Base-by-base conservation (phyloP, 352 stramenopile genomes). In the Pythium inflatum region DNA sequence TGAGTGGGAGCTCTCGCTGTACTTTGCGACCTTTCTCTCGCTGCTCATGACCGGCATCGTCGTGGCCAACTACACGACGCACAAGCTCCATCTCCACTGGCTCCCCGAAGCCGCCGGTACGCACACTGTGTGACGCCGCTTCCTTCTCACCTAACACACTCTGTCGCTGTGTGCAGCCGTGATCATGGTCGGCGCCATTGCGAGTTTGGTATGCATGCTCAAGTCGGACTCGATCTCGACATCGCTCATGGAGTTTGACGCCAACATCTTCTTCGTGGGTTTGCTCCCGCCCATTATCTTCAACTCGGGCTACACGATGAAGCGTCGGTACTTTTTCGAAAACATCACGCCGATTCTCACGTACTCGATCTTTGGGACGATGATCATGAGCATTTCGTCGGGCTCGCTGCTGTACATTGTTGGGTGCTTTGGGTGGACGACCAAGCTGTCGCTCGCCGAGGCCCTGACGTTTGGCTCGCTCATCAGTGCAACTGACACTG, bases 251-350 rank as follows among this genome's bases (percentile, higher is more conserved):
- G 74, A 89, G 73, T 98, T 98, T 68, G 87, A 95, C 74, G 88
- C 91, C 13, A 92, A 92, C 67, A 79, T 98, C 27, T 99, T 99
- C 75, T 98, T 98, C 65, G 82, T 98, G 12, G 88, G 82, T 2
- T 74, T 98, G 60, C 80, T 98, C 11, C 94, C 96, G 16, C 94
- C 93, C 20, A 98, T 98, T 65, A 97, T 98, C 63, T 98, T 98
- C 81, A 98, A 98, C 78, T 97, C 86, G 27, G 94, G 85, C 20
- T 98, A 96, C 81, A 91, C 91, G 22, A 91, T 98, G 77, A 94
- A 97, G 70, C 84, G 85, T 59, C 85, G 93, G 40, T 89, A 97
- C 57, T 98, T 98, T 62, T 97, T 98, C 64, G 83, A 93, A 56
- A 94, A 98, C 73, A 90, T 98, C 66, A 81, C 68, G 22, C 85